Base-by-base conservation (phyloP, 371 early-diverging fungal genomes). In the Rhizopus microsporus region DNA sequence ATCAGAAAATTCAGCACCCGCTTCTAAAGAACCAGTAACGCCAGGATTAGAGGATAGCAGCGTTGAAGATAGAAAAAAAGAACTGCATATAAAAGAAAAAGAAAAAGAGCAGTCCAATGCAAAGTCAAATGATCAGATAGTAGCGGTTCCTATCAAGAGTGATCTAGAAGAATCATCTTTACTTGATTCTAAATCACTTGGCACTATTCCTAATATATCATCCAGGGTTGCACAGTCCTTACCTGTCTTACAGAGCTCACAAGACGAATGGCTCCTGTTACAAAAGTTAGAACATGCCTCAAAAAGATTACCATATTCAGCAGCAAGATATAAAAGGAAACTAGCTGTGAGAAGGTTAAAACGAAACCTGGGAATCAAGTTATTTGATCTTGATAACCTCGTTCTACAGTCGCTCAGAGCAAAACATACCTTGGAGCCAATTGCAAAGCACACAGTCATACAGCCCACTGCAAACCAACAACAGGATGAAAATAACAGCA, bases 341-440 rank as follows among this genome's bases (percentile, higher is more conserved):
- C 67, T 92, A 30, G 82, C 80, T 9, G 68, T 90, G 40, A 78
- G 89, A 17, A 68, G 84, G 47, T 54, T 86, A 33, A 88, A 89
- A 58, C 77, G 87, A 1, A 78, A 77, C 52, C 61, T 87, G 23
- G 88, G 88, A 5, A 57, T 86, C 35, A 82, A 77, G 13, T 33
- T 83, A 8, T 86, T 90, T 65, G 84, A 88, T 51, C 67, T 90
- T 37, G 90, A 88, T 55, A 34, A 53, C 3, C 72, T 68, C 0
- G 77, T 89, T 42, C 57, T 72, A 5, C 62, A 65, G 8, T 82
- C 54, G 48, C 63, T 35, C 60, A 69, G 12, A 62, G 23, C 45
- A 6, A 61, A 60, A 3, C 42, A 52, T 30, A 15, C n/a, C 2
- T 17, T 78, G 39, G 67, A 65, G 5, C 75, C 69, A 4, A 73